Base-by-base conservation (phyloP, 1,139 yeast genomes). In the Pneumocystis murina region DNA sequence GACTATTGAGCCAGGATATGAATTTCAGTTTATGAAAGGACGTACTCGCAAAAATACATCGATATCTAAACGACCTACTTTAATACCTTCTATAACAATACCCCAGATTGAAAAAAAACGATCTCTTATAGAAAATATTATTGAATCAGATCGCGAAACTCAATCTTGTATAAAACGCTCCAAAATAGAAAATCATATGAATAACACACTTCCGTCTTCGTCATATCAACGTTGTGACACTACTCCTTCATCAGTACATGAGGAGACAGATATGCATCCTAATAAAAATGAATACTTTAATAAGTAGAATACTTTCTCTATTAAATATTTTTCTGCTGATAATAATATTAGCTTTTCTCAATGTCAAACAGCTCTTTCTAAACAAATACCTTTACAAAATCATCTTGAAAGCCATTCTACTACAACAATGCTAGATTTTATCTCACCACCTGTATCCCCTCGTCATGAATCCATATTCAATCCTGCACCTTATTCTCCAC, bases 1-100 rank as follows among this genome's bases (percentile, higher is more conserved):
- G 98, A 84, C 87, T 70, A 88, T 92, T 64, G 90, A 86, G 67
- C 78, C 82, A 30, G 96, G 95, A 3, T 83, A 80, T 71, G 97
- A 91, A 74, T 83, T 83, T 68, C 89, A 86, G 73, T 92, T 92
- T 71, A 79, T 87, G 71, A 87, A 84, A 71, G 83, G 82, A 17
- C 66, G 70, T 38, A 58, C 54, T 39, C 60, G 66, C 55, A 48
- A 48, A 48, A 48, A 48, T 48, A 24, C 30, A 48, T 48, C 55
- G 1, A n/a, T 30, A 48, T 48, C 55, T 48, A 48, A 48, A 48
- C 55, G 55, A 12, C 55, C 55, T 48, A 24, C 55, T 24, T 24
- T 48, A 48, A 12, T 14, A 3, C 7, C 55, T 12, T 48, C 55
- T 48, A 24, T 48, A 48, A 24, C 55, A 2, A 12, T 48, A 8